phyloP scores from a whole-genome alignment of 495 filamentous ascomycete genomes.

The Staphylotrichum longicolle region DNA sequence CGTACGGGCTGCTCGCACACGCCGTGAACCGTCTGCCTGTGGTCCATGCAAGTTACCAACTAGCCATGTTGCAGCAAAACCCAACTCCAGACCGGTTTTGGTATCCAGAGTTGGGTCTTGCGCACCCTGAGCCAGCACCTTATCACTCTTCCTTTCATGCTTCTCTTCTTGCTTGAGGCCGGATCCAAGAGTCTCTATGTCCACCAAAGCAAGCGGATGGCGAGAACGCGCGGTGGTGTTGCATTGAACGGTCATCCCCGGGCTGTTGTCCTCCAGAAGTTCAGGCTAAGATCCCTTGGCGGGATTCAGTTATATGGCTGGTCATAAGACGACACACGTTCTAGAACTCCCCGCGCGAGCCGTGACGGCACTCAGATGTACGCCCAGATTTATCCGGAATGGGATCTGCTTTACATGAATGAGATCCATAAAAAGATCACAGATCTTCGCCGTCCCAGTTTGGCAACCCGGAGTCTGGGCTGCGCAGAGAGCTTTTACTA shows the following conservation, averaged over 20 bases:
- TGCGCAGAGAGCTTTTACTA: background rate
- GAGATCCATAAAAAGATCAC: background rate
- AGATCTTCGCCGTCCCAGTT: background rate
- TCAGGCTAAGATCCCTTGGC: no score
- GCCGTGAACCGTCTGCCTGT: background rate
- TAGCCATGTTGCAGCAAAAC: no score
- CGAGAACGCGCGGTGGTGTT: no score
- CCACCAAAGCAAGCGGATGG: no score
- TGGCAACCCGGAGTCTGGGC: background rate
- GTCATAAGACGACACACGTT: background rate
- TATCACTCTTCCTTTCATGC: no score
- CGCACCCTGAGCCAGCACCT: no score
- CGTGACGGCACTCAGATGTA: no score
- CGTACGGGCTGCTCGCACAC: background rate
- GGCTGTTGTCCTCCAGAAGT: no score
- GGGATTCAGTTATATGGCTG: no score
- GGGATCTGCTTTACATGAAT: slow-evolving; percentile 2
- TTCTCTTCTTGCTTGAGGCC: no score
- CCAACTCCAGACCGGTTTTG: background rate
- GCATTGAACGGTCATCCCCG: no score
- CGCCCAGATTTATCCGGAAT: slow-evolving; percentile 1
- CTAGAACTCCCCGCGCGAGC: background rate
- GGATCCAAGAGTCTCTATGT: no score
- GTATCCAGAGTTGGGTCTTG: background rate
- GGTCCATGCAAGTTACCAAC: background rate